Evolutionary conservation across 139 green algal genomes (phyloP).

Genomic region (Medakamo hakoo): DNA sequence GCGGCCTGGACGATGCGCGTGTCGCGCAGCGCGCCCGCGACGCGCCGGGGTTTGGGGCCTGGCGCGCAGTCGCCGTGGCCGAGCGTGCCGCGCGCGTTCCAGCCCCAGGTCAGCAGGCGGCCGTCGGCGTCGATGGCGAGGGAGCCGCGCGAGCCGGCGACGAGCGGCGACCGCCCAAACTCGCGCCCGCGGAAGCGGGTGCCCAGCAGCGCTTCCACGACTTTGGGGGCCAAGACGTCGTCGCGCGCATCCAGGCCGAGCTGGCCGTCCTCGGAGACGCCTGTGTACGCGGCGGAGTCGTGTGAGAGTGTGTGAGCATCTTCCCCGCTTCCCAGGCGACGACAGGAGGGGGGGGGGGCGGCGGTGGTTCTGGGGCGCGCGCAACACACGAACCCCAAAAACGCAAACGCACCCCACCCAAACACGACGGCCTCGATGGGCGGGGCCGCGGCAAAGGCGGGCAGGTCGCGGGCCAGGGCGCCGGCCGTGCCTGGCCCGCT

Average conservation of each 20-base stretch:
- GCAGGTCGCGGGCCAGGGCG: conserved; percentile 11
- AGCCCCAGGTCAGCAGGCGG: conserved; percentile 58
- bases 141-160: conserved; percentile 46
- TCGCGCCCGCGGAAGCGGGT: conserved; percentile 35
- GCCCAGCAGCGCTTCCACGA: conserved; percentile 59
- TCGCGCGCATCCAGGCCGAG: conserved; percentile 32
- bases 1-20: conserved; percentile 58
- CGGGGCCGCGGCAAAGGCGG: conserved; percentile 24
- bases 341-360: too few species aligned
- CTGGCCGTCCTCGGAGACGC: conserved; percentile 69
- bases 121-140: conserved; percentile 53
- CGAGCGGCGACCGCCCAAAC: conserved; percentile 17
- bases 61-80: conserved; percentile 47
- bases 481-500: conserved; percentile 1
- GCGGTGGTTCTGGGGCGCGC: neutral
- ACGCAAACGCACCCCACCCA: conserved; percentile 30
- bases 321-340: too few species aligned
- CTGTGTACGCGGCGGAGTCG: too few species aligned
- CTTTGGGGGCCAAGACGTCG: conserved; percentile 33
- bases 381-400: neutral
- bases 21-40: conserved; percentile 42
- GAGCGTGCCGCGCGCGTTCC: conserved; percentile 69
- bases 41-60: conserved; percentile 35
- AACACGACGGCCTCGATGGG: conserved; percentile 74
- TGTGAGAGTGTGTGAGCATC: too few species aligned